These are phyloP conservation scores for Penicillium argentinense DNA, from an alignment of 495 filamentous ascomycete genomes.

Conservation along the genomic window DNA sequence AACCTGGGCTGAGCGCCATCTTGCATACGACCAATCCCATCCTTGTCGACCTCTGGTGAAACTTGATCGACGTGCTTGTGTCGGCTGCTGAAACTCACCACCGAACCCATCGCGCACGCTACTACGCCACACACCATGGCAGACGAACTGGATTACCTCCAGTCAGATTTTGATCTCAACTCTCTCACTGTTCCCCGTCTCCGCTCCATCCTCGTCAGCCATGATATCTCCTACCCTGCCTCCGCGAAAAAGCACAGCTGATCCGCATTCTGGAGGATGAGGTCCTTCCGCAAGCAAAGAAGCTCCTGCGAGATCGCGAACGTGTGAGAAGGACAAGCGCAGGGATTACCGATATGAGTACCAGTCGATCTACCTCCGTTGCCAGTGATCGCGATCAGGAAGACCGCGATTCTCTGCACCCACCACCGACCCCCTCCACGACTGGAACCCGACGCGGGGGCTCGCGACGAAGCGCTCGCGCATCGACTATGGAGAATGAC, in stretches of 20 bases:
- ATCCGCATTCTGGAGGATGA: constrained; percentile 79
- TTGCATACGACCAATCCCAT: constrained; percentile 5
- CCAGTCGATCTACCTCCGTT: constrained; percentile 52
- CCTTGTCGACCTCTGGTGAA: constrained; percentile 1
- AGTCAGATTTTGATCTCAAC: constrained; percentile 77
- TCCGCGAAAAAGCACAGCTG: constrained; percentile 87
- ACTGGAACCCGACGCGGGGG: constrained; percentile 39
- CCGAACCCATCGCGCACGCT: constrained; percentile 2
- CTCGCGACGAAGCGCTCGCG: constrained; percentile 39
- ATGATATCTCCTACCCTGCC: constrained; percentile 80
- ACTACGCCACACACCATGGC: constrained; percentile 50
- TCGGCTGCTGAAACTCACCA: constrained; percentile 6
- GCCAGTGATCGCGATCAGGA: constrained; percentile 47
- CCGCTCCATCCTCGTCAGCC: constrained; percentile 82
- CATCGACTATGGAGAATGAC: constrained; percentile 39
- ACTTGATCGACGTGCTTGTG: background rate
- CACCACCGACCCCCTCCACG: constrained; percentile 47
- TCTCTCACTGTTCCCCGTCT: constrained; percentile 82
- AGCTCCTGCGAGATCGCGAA: constrained; percentile 69
- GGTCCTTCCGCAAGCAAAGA: constrained; percentile 72
- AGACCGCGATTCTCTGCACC: constrained; percentile 44
- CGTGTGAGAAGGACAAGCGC: constrained; percentile 75
- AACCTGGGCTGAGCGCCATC: constrained; percentile 11
- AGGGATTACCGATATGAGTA: constrained; percentile 83
- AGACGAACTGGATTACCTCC: constrained; percentile 77